Base-by-base conservation (phyloP, 805 yeast species). In the Metschnikowia reukaufii region DNA sequence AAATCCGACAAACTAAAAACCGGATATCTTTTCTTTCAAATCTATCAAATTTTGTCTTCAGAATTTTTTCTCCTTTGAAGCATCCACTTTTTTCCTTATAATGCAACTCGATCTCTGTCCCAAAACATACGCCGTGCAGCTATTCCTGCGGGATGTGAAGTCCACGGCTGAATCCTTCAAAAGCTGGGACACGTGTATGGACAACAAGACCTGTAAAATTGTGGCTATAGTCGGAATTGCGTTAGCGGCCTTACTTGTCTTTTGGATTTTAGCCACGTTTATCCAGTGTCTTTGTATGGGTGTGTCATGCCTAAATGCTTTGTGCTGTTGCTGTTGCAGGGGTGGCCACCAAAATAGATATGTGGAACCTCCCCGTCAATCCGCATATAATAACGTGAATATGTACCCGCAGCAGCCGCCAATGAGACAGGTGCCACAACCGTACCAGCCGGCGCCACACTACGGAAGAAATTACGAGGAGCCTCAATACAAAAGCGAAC, bases 131-230 rank as follows among this genome's bases (percentile, higher is more conserved):
- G 49, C 52, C 17, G 37, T 44, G 4, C 29, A 32, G 18, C 39
- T 42, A 17, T 36, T 55, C 36, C 36, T 29, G 33, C 40, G 44
- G 5, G 65, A 62, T 34, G 65, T 65, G 36, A 57, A 45, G 17
- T 48, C 65, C 29, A 70, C 74, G 4, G 74, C 73, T 15, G 81
- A 83, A 15, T 59, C 86, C 5, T 84, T 84, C 70, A 78, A 72
- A 58, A 54, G 63, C 44, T 87, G 95, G 94, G 81, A 83, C 59
- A 78, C 87, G 2, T 88, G 96, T 66, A 86, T 86, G 92, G 84
- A 76, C 59, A 84, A 86, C 63, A 82, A 68, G 37, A 73, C 82
- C 39, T 88, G 96, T 65, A 88, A 87, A 60, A 79, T 86, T 47
- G 78, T 84, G 17, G 91, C 87, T 4, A 86, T 87, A 36, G 87